These are phyloP conservation scores for Dendrobium chrysotoxum DNA, from an alignment of 106 monocot species.

Conservation along the genomic window DNA sequence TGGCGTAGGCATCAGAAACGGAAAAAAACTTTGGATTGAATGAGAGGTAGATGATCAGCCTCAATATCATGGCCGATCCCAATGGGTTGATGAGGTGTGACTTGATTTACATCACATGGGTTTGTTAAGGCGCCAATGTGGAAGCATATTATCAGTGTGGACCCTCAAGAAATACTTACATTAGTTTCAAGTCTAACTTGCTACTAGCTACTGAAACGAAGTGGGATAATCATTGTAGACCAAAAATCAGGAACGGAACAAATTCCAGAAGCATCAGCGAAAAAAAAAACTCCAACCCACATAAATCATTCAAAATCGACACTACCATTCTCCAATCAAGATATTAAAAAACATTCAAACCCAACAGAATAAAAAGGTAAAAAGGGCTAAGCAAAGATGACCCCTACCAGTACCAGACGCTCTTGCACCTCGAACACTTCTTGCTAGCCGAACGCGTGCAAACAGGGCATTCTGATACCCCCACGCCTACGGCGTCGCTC, in stretches of 20 bases:
- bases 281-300: not conserved
- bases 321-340: not conserved
- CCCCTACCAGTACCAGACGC: slow-evolving; percentile 51
- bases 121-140: too few relatives aligned
- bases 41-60: too few relatives aligned
- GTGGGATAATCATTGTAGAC: not conserved
- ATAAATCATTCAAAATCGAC: not conserved
- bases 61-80: too few relatives aligned
- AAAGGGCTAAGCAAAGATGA: not conserved
- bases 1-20: too few relatives aligned
- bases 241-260: not conserved
- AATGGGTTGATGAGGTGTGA: too few relatives aligned
- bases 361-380: slow-evolving; percentile 6
- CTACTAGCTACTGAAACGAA: not conserved
- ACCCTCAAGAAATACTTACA: too few relatives aligned
- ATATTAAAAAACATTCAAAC: not conserved
- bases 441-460: slow-evolving; percentile 33
- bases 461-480: slow-evolving; percentile 15
- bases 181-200: not conserved
- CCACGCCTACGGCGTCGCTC: not conserved
- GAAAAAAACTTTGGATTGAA: too few relatives aligned
- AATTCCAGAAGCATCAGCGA: not conserved
- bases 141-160: too few relatives aligned
- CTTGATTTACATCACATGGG: too few relatives aligned
- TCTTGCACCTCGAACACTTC: slow-evolving; percentile 48